Percentiles rank a stretch among this genome's conserved stretches.
phyloP scores from a whole-genome alignment of 2,329 filamentous ascomycete genomes.

The Pseudocercospora vitis region DNA sequence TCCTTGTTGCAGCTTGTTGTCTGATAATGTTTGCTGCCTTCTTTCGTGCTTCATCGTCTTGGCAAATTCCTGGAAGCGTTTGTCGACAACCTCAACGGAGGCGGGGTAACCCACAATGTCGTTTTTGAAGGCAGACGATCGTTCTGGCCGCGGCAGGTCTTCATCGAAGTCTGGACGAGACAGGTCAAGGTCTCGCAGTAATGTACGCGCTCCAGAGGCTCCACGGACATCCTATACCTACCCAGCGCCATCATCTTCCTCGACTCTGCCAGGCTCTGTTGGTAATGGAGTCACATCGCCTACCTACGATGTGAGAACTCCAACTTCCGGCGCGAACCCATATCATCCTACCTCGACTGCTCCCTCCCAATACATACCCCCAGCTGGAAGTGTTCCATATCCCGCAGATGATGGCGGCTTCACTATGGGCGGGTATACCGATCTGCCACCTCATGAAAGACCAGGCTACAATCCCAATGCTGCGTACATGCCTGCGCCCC shows the following conservation, averaged over 20 bases:
- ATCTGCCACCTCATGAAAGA: conserved; percentile 47
- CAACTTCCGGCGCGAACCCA: conserved; percentile 23
- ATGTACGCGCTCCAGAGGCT: conserved; percentile 39
- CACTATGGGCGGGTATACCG: conserved; percentile 47
- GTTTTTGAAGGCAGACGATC: conserved; percentile 43
- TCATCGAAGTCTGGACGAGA: conserved; percentile 43
- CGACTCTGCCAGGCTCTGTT: conserved; percentile 26
- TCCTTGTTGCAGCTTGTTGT: not conserved
- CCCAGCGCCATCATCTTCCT: conserved; percentile 16
- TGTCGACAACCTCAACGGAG: not conserved
- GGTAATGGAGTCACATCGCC: conserved; percentile 31
- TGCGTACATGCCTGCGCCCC: conserved; percentile 22
- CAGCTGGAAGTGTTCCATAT: conserved; percentile 28
- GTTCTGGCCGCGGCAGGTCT: conserved; percentile 43
- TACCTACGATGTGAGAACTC: conserved; percentile 45
- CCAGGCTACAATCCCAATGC: conserved; percentile 38
- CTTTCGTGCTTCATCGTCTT: not conserved
- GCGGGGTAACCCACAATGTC: conserved; percentile 17
- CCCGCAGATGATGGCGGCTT: conserved; percentile 36
- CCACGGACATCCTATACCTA: conserved; percentile 25
- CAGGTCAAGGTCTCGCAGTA: conserved; percentile 42
- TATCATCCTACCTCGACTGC: conserved; percentile 22
- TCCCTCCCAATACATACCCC: conserved; percentile 21
- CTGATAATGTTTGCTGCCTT: not conserved
- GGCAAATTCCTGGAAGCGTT: not conserved